Evolutionary conservation across 306 rosid species (phyloP).

Genomic region (Ammopiptanthus mongolicus): DNA sequence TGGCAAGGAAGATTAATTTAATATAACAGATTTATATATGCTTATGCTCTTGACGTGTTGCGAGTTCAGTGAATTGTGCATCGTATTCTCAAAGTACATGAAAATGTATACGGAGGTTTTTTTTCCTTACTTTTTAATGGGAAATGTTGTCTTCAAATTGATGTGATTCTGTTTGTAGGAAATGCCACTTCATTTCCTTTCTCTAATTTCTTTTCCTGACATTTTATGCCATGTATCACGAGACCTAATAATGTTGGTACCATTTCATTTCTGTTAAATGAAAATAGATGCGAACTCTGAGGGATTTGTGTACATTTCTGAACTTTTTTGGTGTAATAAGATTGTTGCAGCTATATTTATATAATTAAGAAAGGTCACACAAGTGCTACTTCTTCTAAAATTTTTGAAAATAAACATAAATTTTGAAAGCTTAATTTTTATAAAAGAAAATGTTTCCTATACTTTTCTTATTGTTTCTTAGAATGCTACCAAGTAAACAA

Average conservation of each 20-base stretch:
- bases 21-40: neutral
- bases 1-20: no score
- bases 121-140: no score
- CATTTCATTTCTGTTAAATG: constrained; percentile 1
- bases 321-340: neutral
- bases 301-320: neutral
- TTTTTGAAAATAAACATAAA: neutral
- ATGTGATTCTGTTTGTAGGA: no score
- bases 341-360: constrained; percentile 30
- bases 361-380: neutral
- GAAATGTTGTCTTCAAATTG: no score
- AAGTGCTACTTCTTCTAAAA: constrained; percentile 12
- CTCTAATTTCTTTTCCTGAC: neutral
- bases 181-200: neutral
- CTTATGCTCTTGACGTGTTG: neutral
- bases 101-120: neutral
- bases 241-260: neutral
- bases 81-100: no score
- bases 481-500: neutral
- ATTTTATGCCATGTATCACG: neutral
- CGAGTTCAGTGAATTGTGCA: neutral
- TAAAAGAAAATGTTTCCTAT: constrained; percentile 7
- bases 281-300: neutral
- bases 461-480: neutral
- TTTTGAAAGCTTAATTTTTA: constrained; percentile 2